These are phyloP conservation scores for Aristolochia contorta DNA, from an alignment of 164 flowering plant genomes.

Conservation along the genomic window DNA sequence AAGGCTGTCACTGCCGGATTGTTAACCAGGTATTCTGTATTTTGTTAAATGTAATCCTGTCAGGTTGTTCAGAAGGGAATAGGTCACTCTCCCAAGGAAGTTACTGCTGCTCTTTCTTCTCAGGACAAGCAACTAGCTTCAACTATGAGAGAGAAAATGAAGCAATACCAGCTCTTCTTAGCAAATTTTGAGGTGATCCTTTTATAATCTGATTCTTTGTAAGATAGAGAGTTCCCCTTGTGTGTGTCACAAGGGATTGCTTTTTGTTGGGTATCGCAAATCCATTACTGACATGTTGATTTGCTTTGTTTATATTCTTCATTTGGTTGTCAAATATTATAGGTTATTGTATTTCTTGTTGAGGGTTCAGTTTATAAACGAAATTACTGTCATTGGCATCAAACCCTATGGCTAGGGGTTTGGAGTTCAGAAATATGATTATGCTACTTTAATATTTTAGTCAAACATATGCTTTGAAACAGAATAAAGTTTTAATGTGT, in stretches of 20 bases:
- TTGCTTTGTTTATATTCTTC: not conserved
- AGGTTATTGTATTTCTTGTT: too few species aligned
- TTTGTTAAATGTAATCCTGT: not conserved
- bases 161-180: slow-evolving; percentile 51
- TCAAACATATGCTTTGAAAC: too few species aligned
- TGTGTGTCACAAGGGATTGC: not conserved
- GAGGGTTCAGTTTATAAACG: too few species aligned
- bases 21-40: not conserved
- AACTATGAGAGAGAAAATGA: slow-evolving; percentile 58
- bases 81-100: slow-evolving; percentile 68
- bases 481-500: not conserved
- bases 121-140: slow-evolving; percentile 28
- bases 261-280: not conserved
- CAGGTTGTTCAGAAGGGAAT: slow-evolving; percentile 67
- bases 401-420: too few species aligned
- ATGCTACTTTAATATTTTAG: too few species aligned
- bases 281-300: not conserved
- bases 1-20: not conserved
- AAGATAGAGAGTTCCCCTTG: not conserved
- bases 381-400: too few species aligned
- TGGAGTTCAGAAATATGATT: too few species aligned
- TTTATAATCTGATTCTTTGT: not conserved
- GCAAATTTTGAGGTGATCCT: slow-evolving; percentile 67
- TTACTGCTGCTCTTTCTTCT: slow-evolving; percentile 61
- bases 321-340: not conserved